Percentiles rank a stretch among this genome's conserved stretches.
phyloP scores from a whole-genome alignment of 2,329 filamentous ascomycete genomes.

The Paraphoma sp. region DNA sequence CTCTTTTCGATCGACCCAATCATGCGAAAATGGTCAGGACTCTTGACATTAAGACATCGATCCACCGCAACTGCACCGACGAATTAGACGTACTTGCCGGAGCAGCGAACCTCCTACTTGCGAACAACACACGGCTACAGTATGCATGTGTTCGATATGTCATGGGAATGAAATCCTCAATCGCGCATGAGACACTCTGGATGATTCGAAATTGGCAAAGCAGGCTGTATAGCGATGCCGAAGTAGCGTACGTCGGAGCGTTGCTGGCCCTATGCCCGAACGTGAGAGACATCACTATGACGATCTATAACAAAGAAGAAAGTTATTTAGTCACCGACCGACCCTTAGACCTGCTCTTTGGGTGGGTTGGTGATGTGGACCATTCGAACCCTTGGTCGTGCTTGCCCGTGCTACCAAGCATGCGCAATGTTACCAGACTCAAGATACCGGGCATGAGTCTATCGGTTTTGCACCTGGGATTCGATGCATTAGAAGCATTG shows the following conservation, averaged over 20 bases:
- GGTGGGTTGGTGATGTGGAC: neutral
- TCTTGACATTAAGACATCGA: neutral
- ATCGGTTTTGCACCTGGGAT: neutral
- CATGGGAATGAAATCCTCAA: no score
- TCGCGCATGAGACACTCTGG: no score
- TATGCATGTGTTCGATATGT: neutral
- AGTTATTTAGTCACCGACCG: neutral
- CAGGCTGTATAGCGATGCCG: neutral
- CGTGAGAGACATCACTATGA: neutral
- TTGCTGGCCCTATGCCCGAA: neutral
- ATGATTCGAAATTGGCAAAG: neutral
- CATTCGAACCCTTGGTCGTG: neutral
- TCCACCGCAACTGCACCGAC: neutral
- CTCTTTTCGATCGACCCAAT: neutral
- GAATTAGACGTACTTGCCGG: neutral
- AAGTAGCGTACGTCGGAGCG: neutral
- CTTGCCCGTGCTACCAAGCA: neutral
- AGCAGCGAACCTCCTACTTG: neutral
- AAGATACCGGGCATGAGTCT: neutral
- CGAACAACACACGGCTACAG: neutral
- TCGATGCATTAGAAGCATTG: neutral
- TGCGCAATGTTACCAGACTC: neutral
- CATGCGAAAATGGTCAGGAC: neutral
- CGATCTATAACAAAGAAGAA: neutral
- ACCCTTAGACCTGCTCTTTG: neutral